Conservation (phyloP, 768 basidiomycete species). For the Lentinula sp. region DNA sequence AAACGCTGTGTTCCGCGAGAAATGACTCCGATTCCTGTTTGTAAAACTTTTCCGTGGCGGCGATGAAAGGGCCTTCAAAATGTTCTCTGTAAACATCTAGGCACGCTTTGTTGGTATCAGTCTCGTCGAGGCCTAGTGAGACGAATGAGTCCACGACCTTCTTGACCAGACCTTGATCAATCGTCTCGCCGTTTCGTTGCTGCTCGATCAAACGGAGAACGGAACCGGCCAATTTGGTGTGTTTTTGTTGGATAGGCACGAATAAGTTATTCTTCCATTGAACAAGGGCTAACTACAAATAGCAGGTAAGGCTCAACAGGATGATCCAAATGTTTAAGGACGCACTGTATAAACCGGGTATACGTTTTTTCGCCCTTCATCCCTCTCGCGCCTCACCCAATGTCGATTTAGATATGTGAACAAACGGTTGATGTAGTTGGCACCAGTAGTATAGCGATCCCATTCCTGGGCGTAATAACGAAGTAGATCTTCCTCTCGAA, state of each 20-base stretch:
- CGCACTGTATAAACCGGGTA: constrained; percentile 92
- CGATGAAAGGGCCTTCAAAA: constrained; percentile 86
- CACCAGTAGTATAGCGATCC: constrained; percentile 95
- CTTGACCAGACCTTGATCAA: constrained; percentile 90
- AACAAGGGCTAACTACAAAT: constrained; percentile 76
- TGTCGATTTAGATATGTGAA: constrained; percentile 98
- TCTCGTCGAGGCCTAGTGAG: constrained; percentile 89
- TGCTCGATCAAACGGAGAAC: constrained; percentile 86
- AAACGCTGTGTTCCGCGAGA: constrained; percentile 81
- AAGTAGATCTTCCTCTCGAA: constrained; percentile 84
- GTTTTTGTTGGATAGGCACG: constrained; percentile 75
- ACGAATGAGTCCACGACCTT: constrained; percentile 94
- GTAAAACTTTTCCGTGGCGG: constrained; percentile 88
- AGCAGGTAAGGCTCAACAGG: neutral
- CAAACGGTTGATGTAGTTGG: constrained; percentile 93
- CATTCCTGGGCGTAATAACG: constrained; percentile 91
- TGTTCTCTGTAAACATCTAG: constrained; percentile 91
- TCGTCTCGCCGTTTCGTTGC: constrained; percentile 90
- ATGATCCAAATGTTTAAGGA: neutral
- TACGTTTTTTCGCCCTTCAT: constrained; percentile 92
- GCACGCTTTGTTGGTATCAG: constrained; percentile 86
- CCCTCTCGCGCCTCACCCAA: constrained; percentile 98
- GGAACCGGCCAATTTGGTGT: constrained; percentile 79
- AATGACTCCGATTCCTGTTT: constrained; percentile 87
- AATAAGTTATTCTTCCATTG: constrained; percentile 96